Conservation (phyloP, 2,329 filamentous ascomycete genomes). For the Penicillium sp. region DNA sequence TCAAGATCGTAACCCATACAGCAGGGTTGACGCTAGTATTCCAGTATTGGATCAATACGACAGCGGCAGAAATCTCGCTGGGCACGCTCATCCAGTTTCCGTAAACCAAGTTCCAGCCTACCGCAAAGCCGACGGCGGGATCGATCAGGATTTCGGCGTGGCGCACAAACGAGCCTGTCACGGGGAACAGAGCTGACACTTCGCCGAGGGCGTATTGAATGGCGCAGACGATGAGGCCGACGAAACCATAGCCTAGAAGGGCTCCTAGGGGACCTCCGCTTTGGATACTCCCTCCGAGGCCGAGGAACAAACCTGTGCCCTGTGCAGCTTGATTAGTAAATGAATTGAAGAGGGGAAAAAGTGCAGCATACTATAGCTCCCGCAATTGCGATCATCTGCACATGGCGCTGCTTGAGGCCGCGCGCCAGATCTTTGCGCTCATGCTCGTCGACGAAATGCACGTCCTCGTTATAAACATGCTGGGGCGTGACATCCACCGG, state of each 20-base stretch:
- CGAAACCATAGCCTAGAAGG: conserved; percentile 50
- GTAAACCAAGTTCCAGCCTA: conserved; percentile 33
- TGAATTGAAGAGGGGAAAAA: background rate
- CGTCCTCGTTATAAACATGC: background rate
- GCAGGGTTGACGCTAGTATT: conserved; percentile 46
- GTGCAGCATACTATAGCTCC: conserved; percentile 36
- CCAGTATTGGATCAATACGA: conserved; percentile 45
- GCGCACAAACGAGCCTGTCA: conserved; percentile 50
- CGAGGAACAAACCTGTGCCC: conserved; percentile 55
- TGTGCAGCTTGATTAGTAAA: background rate
- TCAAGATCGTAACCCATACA: conserved; percentile 67
- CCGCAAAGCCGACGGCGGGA: conserved; percentile 53
- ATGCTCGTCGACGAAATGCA: conserved; percentile 25
- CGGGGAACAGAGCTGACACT: conserved; percentile 55
- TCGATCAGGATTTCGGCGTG: conserved; percentile 56
- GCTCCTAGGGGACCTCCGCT: conserved; percentile 51
- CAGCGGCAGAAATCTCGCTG: conserved; percentile 46
- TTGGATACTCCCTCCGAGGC: conserved; percentile 50
- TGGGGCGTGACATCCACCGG: background rate
- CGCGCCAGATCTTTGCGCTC: conserved; percentile 49
- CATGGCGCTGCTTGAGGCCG: conserved; percentile 43
- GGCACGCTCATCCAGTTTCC: conserved; percentile 46
- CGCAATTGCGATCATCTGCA: conserved; percentile 43
- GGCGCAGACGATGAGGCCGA: conserved; percentile 48
- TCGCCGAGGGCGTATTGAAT: conserved; percentile 54